Percentiles rank a stretch among this genome's conserved stretches.
Evolutionary conservation across 768 basidiomycete species (phyloP).

Genomic region (Xerocomellus chrysenteron): DNA sequence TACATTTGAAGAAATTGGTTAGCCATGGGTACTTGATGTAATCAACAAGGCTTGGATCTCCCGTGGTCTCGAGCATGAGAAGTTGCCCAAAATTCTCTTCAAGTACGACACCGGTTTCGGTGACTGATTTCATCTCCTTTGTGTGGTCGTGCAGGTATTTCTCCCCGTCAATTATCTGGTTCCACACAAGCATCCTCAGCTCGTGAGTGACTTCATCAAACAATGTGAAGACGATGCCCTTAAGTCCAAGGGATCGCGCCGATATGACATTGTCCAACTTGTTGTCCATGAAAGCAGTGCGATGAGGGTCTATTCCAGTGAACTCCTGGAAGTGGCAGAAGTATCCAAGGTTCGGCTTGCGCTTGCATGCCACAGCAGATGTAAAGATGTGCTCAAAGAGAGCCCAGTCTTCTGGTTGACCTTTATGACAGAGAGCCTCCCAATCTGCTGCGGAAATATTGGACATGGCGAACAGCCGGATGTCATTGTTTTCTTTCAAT

Average conservation of each 20-base stretch:
- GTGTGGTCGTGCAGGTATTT: too few relatives aligned
- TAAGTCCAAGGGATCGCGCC: constrained; percentile 20
- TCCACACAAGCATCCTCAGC: constrained; percentile 14
- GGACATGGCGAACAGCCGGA: constrained; percentile 13
- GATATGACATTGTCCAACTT: constrained; percentile 22
- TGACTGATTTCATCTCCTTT: too few relatives aligned
- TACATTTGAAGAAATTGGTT: constrained; percentile 23
- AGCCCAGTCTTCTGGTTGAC: neutral
- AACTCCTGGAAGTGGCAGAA: constrained; percentile 15
- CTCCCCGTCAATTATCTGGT: constrained; percentile 13
- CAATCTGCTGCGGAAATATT: too few relatives aligned
- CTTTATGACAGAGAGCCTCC: too few relatives aligned
- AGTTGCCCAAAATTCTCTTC: constrained; percentile 20
- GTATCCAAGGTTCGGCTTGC: constrained; percentile 21
- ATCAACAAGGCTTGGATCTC: constrained; percentile 17
- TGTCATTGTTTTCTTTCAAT: constrained; percentile 1
- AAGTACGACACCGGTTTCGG: too few relatives aligned
- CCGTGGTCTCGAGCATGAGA: constrained; percentile 20
- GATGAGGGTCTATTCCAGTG: constrained; percentile 16
- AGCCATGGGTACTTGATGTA: constrained; percentile 17
- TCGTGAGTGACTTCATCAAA: constrained; percentile 12
- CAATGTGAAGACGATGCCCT: constrained; percentile 20
- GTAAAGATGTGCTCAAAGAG: constrained; percentile 23
- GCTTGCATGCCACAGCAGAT: constrained; percentile 13
- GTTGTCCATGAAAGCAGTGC: constrained; percentile 24